Evolutionary conservation across 31 red algal genomes (phyloP).

Genomic region (Asparagopsis taxiformis): DNA sequence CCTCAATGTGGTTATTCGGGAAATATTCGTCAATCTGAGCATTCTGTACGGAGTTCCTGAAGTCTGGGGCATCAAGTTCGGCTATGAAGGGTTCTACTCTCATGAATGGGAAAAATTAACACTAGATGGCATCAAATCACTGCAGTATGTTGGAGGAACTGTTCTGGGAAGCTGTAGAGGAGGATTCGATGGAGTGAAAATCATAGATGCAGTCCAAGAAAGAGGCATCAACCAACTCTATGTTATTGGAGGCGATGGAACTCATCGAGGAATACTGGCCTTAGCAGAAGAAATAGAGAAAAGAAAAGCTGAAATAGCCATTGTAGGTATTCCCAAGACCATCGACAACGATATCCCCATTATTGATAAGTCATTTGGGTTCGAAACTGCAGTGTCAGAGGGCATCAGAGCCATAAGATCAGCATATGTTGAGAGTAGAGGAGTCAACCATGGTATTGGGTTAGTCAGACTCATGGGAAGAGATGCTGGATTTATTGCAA

Average conservation of each 20-base stretch:
- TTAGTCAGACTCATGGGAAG: constrained; percentile 96
- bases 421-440: constrained; percentile 87
- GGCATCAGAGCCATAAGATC: constrained; percentile 83
- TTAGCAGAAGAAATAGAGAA: constrained; percentile 75
- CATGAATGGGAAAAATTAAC: constrained; percentile 34
- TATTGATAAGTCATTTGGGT: constrained; percentile 95
- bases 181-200: constrained; percentile 78
- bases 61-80: constrained; percentile 49
- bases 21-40: constrained; percentile 14
- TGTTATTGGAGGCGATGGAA: too few species aligned
- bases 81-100: constrained; percentile 77
- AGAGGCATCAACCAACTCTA: too few species aligned
- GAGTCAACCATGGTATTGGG: constrained; percentile 88
- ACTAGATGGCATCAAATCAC: constrained; percentile 27
- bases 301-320: too few species aligned
- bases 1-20: constrained; percentile 36
- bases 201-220: too few species aligned
- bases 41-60: constrained; percentile 40
- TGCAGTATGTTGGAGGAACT: constrained; percentile 71
- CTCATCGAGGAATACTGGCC: too few species aligned
- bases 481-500: constrained; percentile 82
- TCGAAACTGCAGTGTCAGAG: constrained; percentile 95
- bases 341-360: constrained; percentile 92
- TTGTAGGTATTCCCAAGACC: constrained; percentile 94
- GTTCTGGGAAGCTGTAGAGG: constrained; percentile 72